Percentiles rank a stretch among this genome's conserved stretches.
Conservation (phyloP, 1,284 basidiomycete genomes). For the Ganoderma resinaceum region DNA sequence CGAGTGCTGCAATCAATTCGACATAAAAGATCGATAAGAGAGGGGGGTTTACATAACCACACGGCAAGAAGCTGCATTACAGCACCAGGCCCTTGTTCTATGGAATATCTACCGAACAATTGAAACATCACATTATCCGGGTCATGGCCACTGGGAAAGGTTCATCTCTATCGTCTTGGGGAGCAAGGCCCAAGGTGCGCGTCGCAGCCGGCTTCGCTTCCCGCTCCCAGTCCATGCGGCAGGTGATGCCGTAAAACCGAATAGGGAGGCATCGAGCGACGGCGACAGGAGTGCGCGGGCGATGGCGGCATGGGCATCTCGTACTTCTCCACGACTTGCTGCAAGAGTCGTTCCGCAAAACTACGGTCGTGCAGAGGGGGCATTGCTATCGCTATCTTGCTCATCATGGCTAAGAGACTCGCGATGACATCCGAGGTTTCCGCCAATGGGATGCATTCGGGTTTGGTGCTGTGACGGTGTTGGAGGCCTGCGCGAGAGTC, state of each 20-base stretch:
- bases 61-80: background rate
- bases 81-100: no score
- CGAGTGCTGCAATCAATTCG: no score
- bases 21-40: no score
- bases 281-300: conserved; percentile 55
- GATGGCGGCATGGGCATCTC: conserved; percentile 67
- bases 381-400: conserved; percentile 53
- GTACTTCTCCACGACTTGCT: conserved; percentile 66
- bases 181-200: conserved; percentile 40
- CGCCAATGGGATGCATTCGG: conserved; percentile 24
- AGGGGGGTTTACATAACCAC: background rate
- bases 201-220: conserved; percentile 58
- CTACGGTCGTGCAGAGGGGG: conserved; percentile 56
- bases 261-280: conserved; percentile 52
- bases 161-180: conserved; percentile 10
- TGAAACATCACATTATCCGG: no score
- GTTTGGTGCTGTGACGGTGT: conserved; percentile 33
- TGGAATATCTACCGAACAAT: no score
- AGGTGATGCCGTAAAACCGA: conserved; percentile 61
- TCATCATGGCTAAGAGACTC: conserved; percentile 60
- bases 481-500: conserved; percentile 46
- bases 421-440: conserved; percentile 47
- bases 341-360: conserved; percentile 55
- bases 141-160: background rate
- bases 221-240: conserved; percentile 58